Evolutionary conservation across 257 asterid species (phyloP), one percentile per base, ranked within the genome.

Genomic region (Solanum paucissectum): DNA sequence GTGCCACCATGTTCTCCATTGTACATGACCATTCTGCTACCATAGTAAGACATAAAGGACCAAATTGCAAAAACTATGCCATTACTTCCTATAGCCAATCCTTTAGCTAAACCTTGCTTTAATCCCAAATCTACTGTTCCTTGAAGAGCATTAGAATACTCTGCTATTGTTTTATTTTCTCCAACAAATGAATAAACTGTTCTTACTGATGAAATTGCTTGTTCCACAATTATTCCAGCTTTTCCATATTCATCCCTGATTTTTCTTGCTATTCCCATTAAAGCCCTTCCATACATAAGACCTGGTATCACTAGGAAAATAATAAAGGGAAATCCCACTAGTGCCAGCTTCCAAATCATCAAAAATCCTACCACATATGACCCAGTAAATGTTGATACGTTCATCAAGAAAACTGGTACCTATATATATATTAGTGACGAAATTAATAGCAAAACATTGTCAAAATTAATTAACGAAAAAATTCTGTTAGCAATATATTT

Each of bases 111-210:
- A 21, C 99, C 99, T 89, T 97, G 99, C 69, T 90, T 87, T 16
- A 93, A 66, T 13, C 99, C 98, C 79, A 95, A 87, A 42, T 91
- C 93, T 9, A 94, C 94, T 3, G 98, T 91, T 83, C 95, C 99
- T 36, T 94, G 92, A 25, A 97, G 96, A 40, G 99, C 96, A 46
- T 83, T 87, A 4, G 98, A 94, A 81, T 95, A 97, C 1, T 89
- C 86, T 12, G 82, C 91, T 0, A 91, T 83, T 0, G 96, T 93
- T 90, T 90, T 95, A 72, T 86, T 89, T 92, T 97, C 99, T 5
- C 96, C 98, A 1, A 91, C 98, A 55, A 95, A 97, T 0, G 99
- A 95, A 62, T 97, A 95, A 21, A 97, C 99, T 9, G 98, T 97
- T 34, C 99, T 90, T 5, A 97, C 88, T 0, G 98, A 97, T 46